Base-by-base conservation (phyloP, 2,329 filamentous ascomycete species). In the Chaetomium strumarium region DNA sequence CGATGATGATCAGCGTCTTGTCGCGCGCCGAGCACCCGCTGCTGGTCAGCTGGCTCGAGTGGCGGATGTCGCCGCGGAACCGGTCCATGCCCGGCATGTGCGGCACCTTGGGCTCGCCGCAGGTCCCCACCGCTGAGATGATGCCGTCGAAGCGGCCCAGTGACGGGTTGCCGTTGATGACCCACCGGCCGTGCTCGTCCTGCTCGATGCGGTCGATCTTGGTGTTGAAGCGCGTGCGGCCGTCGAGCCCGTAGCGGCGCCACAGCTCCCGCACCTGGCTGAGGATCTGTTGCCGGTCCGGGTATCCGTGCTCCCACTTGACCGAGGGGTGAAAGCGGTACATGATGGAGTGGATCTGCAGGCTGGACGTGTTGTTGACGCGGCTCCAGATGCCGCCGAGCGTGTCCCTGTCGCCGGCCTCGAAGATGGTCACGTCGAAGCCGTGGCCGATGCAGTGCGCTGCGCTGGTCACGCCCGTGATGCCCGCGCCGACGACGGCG, bases 331-430 rank as follows among this genome's bases (percentile, higher is more conserved):
- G 87, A 66, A 95, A 95, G 19, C 89, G 81, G 67, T 92, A 95
- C 88, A 93, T 93, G 53, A 91, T 68, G 17, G 84, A 88, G 66
- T 95, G 88, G 19, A 95, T 91, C 63, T 93, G 88, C 0, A 95
- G 77, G 14, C 86, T 82, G 0, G 87, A 91, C 0, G 87, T 91
- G 47, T 86, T 87, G 71, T 93, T 92, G 38, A 93, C 87, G 67
- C 79, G 83, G 64, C 83, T 88, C 88, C 88, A 92, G 33, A 92
- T 92, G 0, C 88, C 88, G 14, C 88, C 88, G 0, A 95, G 67
- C 20, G 80, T 75, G 14, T 86, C 77, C 57, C 82, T 74, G 4
- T 75, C 68, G 1, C 86, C 85, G 8, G 81, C 80, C 65, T 95
- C 89, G 59, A 95, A 95, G 37, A 95, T 80, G 17, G 79, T 77